phyloP scores from a whole-genome alignment of 805 yeast genomes.

The Candida incommunis region DNA sequence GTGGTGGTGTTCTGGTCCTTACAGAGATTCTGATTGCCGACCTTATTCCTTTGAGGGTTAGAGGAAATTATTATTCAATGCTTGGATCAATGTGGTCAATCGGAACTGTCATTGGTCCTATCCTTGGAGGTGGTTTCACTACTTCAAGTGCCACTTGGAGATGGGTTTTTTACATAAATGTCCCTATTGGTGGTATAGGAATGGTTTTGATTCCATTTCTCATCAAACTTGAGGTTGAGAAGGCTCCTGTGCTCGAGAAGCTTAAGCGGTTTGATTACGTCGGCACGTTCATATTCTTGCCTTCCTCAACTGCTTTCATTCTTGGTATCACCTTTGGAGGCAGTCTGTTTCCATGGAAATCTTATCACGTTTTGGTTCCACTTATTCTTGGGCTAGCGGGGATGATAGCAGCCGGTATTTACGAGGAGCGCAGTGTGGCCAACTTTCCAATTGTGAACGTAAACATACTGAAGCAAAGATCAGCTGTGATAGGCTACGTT shows the following conservation, averaged over 20 bases:
- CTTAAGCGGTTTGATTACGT: conserved; percentile 35
- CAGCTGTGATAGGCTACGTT: conserved; percentile 24
- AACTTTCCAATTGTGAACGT: conserved; percentile 30
- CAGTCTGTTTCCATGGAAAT: conserved; percentile 34
- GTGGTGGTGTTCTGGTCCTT: conserved; percentile 46
- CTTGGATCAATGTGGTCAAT: conserved; percentile 15
- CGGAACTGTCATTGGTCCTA: conserved; percentile 31
- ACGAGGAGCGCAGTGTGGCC: conserved; percentile 32
- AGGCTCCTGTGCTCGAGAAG: conserved; percentile 26
- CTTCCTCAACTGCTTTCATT: conserved; percentile 33
- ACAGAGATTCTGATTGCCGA: conserved; percentile 41
- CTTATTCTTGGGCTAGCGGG: conserved; percentile 29
- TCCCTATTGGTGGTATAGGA: conserved; percentile 27
- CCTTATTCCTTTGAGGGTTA: conserved; percentile 26
- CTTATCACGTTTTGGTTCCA: conserved; percentile 33
- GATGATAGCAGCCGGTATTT: conserved; percentile 29
- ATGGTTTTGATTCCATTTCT: conserved; percentile 13
- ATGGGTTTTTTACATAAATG: conserved; percentile 35
- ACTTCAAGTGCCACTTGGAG: conserved; percentile 35
- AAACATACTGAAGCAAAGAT: conserved; percentile 23
- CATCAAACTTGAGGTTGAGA: conserved; percentile 25
- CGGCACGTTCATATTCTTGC: conserved; percentile 36
- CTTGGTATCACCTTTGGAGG: conserved; percentile 44
- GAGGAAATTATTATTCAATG: conserved; percentile 15
- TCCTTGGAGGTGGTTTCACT: conserved; percentile 46